Evolutionary conservation across 352 stramenopile species (phyloP), one percentile per base, ranked within the genome.

Genomic region (Saprolegnia diclina): DNA sequence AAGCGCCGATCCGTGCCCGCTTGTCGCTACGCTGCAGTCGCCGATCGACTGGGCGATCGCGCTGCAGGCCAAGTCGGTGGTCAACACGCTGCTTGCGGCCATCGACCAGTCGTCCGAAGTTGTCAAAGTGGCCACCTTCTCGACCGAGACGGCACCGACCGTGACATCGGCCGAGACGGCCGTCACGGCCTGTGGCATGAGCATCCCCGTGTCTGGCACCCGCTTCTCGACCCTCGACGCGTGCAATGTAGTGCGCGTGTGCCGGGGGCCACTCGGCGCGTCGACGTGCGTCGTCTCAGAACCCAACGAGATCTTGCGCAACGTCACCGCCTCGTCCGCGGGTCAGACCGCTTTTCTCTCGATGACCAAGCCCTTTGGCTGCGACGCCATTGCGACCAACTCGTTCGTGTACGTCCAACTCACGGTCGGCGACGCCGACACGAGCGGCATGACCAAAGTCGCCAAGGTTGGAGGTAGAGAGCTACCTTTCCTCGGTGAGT

Each of bases 241-340:
- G 19, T 94, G 86, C 71, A 92, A 90, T 65, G 64, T 73, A 10
- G 83, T 77, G 0, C 64, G 83, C 53, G 62, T 92, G 0, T 94
- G 86, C 54, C 73, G 72, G 19, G 86, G 86, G 5, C 74, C 77
- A 0, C 38, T 65, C 1, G 71, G 67, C 2, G 82, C 84, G 67
- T 79, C 76, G 21, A 65, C 71, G 35, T 94, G 85, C 50, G 74
- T 77, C 4, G 78, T 76, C 32, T 50, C 78, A 24, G 21, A 77
- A 50, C 71, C 74, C 22, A 61, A 67, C 0, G 63, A 76, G 18
- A 24, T 77, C 22, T 61, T 92, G 18, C 64, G 56, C 5, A 64
- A 80, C 42, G 77, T 91, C 11, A 72, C 37, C 5, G 92, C 84
- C 63, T 55, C 32, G 40, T 71, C 63, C 0, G 76, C 88, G 22